A percentile compares a stretch with the other conserved stretches of the same genome.
phyloP scores from a whole-genome alignment of 192 early-diverging fungal genomes.

The Podila epigama region DNA sequence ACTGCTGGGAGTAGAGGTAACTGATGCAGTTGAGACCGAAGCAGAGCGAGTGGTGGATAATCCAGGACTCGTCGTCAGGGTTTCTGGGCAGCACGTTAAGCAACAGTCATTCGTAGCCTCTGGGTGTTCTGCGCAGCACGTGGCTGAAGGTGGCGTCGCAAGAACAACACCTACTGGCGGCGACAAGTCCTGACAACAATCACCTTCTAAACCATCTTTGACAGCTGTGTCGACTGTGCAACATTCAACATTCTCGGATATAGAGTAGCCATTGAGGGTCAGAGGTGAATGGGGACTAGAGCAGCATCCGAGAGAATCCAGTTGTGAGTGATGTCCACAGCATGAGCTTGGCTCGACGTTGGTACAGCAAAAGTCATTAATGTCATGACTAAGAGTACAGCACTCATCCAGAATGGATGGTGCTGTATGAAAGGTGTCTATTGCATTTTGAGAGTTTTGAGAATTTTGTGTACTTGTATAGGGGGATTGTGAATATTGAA shows the following conservation, averaged over 20 bases:
- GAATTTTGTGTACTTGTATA: background rate
- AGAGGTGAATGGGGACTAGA: background rate
- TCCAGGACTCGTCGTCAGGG: conserved; percentile 11
- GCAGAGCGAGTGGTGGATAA: conserved; percentile 8
- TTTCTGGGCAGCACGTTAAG: conserved; percentile 41
- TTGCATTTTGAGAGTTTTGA: background rate
- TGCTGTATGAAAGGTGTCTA: background rate
- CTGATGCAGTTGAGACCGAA: conserved; percentile 8
- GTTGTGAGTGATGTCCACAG: conserved; percentile 18
- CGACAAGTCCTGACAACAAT: conserved; percentile 39
- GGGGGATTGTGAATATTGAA: background rate
- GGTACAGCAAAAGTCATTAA: conserved; percentile 39
- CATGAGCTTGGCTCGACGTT: conserved; percentile 37
- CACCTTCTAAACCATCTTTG: conserved; percentile 40
- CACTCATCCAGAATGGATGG: conserved; percentile 27
- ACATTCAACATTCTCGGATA: conserved; percentile 33
- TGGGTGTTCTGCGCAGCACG: conserved; percentile 40
- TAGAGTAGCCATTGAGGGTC: conserved; percentile 7
- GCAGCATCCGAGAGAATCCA: conserved; percentile 25
- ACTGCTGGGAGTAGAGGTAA: conserved; percentile 4
- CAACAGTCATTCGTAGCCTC: conserved; percentile 42
- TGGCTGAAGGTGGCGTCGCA: conserved; percentile 8
- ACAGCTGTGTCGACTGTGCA: conserved; percentile 29
- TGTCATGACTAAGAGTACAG: conserved; percentile 23
- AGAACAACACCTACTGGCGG: conserved; percentile 6